These are phyloP conservation scores for Psidium friedrichsthalianum DNA, from an alignment of 345 rosid species.

Conservation along the genomic window DNA sequence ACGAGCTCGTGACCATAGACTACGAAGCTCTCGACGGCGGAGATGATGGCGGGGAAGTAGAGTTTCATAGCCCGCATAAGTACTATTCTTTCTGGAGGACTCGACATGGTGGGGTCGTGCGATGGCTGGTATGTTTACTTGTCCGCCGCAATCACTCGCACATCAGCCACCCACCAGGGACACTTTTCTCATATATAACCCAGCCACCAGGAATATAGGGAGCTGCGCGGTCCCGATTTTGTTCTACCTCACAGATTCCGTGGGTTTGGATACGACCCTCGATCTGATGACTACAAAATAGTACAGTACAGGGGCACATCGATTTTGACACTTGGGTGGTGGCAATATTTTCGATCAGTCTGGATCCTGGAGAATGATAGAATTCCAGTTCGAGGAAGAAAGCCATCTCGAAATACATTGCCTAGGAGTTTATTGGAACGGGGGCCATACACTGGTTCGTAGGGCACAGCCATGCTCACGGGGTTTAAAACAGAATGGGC, in stretches of 20 bases:
- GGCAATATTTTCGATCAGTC: neutral
- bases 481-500: neutral
- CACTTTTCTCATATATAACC: neutral
- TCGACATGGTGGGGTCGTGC: neutral
- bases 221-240: neutral
- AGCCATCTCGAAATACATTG: too few species aligned
- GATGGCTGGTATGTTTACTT: neutral
- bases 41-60: neutral
- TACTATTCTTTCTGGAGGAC: neutral
- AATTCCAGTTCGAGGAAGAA: too few species aligned
- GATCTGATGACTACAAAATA: neutral
- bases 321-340: neutral
- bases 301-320: neutral
- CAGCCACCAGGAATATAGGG: neutral
- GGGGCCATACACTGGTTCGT: neutral
- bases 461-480: too few species aligned
- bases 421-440: neutral
- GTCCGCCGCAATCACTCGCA: neutral
- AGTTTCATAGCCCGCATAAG: too few species aligned
- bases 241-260: neutral
- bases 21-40: neutral
- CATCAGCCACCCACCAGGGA: too few species aligned
- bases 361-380: neutral
- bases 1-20: neutral
- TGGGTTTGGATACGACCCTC: neutral